Evolutionary conservation across 163 green algal species (phyloP), one percentile per base, ranked within the genome.

Genomic region (Chlamydomonas reinhardtii): DNA sequence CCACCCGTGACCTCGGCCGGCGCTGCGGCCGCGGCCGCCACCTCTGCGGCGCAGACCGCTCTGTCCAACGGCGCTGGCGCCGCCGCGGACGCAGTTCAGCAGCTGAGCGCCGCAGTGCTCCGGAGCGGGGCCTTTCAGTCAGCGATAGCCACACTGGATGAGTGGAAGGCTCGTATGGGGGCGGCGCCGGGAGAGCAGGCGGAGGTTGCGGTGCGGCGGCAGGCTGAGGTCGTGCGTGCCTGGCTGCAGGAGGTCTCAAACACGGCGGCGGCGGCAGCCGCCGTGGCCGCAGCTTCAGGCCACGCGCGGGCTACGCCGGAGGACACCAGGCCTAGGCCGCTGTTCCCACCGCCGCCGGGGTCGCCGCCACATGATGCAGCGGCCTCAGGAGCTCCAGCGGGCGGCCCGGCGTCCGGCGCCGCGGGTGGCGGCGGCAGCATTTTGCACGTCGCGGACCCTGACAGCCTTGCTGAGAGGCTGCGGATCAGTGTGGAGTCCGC

Each of bases 221-320:
- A 86, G 70, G n/a, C 65, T 27, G 80, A 86, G 2, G 0, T 86
- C 27, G n/a, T 86, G 31, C 80, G 64, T 19, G 35, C 27, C 20
- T 86, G 80, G 80, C 80, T 86, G 34, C 80, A 85, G 66, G 78
- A 84, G 11, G 37, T 84, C 8, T 48, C 76, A 1, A 56, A 56
- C 48, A 56, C 48, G 48, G 48, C 48, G 5, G 48, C 48, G 14
- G 48, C 48, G 5, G 48, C 14, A 19, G 61, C 25, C 32, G 61
- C 61, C 20, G 59, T 12, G 16, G 61, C 61, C 19, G 19, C 61
- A 68, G 20, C 39, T 8, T 14, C 39, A 5, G 39, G 39, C 39
- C 5, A 8, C 5, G 39, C 39, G 39, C 39, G 8, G 39, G 39
- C 39, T 48, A 8, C 39, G 39, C 39, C 20, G 61, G 16, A 17